Conservation (phyloP, 768 basidiomycete genomes). For the Cystofilobasidium macerans region DNA sequence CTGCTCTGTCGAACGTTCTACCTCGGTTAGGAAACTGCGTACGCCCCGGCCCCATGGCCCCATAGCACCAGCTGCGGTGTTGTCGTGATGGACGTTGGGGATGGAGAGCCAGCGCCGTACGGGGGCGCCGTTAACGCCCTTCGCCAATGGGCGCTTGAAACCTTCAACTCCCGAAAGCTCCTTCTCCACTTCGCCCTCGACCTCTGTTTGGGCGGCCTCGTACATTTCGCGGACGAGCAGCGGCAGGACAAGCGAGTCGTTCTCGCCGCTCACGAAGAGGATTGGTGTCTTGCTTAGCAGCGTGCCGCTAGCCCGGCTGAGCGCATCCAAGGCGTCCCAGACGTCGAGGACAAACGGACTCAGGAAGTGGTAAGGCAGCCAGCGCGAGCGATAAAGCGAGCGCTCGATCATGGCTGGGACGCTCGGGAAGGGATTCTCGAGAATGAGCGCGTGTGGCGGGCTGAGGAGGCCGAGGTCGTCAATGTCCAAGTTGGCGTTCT, state of each 20-base stretch:
- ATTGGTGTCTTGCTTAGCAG: constrained; percentile 33
- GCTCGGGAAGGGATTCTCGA: constrained; percentile 48
- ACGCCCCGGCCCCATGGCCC: constrained; percentile 35
- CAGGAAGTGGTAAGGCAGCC: constrained; percentile 48
- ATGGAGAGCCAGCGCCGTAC: constrained; percentile 37
- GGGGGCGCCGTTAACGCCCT: too few relatives aligned
- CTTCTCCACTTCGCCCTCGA: constrained; percentile 4
- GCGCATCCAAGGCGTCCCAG: constrained; percentile 43
- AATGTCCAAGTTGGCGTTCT: too few relatives aligned
- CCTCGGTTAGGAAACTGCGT: constrained; percentile 28
- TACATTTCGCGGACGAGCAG: constrained; percentile 39
- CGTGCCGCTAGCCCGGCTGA: constrained; percentile 36
- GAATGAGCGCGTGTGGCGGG: constrained; percentile 40
- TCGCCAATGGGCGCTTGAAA: too few relatives aligned
- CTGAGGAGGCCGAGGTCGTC: background rate
- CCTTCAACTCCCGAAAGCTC: too few relatives aligned
- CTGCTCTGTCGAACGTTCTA: too few relatives aligned
- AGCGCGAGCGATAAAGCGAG: constrained; percentile 43
- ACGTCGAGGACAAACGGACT: constrained; percentile 42
- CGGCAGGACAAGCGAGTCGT: constrained; percentile 45
- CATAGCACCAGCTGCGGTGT: constrained; percentile 37
- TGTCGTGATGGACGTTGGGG: constrained; percentile 40
- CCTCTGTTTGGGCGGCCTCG: constrained; percentile 17
- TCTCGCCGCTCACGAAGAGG: constrained; percentile 32
- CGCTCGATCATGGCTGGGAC: constrained; percentile 43